phyloP scores from a whole-genome alignment of 1,284 basidiomycete species.

The Ustilago sp. region DNA sequence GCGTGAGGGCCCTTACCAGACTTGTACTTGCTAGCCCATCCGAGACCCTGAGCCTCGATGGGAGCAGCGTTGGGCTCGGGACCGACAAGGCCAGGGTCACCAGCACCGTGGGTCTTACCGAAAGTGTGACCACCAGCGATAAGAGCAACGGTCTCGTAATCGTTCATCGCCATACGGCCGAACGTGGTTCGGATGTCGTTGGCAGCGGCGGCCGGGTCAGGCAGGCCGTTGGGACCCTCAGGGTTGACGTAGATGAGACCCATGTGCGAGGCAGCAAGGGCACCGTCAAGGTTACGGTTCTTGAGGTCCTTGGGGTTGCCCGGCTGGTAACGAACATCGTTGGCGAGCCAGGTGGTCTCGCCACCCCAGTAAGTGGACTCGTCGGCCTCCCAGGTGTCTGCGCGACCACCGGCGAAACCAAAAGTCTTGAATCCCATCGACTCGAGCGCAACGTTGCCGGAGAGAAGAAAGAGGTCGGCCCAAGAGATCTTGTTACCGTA shows the following conservation, averaged over 20 bases:
- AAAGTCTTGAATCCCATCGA: conserved; percentile 51
- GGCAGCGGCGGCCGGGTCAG: conserved; percentile 43
- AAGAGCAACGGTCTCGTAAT: conserved; percentile 44
- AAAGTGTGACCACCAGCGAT: conserved; percentile 52
- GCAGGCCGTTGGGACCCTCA: conserved; percentile 44
- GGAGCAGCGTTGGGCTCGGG: conserved; percentile 42
- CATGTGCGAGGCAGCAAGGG: conserved; percentile 41
- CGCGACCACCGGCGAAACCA: conserved; percentile 45
- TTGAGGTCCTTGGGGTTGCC: conserved; percentile 39
- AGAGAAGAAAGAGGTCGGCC: conserved; percentile 39
- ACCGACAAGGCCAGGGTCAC: conserved; percentile 36
- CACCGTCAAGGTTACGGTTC: conserved; percentile 39
- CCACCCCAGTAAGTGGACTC: conserved; percentile 52
- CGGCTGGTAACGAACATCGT: conserved; percentile 46
- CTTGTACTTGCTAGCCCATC: conserved; percentile 35
- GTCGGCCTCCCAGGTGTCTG: conserved; percentile 50
- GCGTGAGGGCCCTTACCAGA: conserved; percentile 41
- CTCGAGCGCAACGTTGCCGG: conserved; percentile 47
- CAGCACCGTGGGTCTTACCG: conserved; percentile 51
- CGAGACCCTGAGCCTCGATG: conserved; percentile 40
- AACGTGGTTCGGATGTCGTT: conserved; percentile 47
- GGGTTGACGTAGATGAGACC: conserved; percentile 52
- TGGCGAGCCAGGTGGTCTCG: conserved; percentile 49
- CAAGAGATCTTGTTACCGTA: conserved; percentile 50
- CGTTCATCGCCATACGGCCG: conserved; percentile 50